These are phyloP conservation scores for Cryptosporidium viatorum DNA, from an alignment of 169 alveolate genomes.

Conservation along the genomic window DNA sequence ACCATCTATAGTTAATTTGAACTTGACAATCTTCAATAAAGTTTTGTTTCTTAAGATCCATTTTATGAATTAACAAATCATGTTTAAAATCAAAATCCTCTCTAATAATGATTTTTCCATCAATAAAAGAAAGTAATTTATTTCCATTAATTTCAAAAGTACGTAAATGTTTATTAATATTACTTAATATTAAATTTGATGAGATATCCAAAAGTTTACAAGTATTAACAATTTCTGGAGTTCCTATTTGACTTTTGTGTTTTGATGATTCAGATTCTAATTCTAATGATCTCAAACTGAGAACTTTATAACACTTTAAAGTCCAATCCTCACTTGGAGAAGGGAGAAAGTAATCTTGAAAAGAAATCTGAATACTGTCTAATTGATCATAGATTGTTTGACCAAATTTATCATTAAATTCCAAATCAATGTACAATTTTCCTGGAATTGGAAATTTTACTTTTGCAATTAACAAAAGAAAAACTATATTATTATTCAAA, in stretches of 20 bases:
- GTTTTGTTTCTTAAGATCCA: not conserved
- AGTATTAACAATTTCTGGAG: not conserved
- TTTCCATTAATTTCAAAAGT: constrained; percentile 3
- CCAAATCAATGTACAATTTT: constrained; percentile 2
- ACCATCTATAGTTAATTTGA: constrained; percentile 34
- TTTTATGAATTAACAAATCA: constrained; percentile 36
- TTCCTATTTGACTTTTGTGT: not conserved
- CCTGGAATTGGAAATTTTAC: constrained; percentile 45
- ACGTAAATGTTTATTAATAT: constrained; percentile 13
- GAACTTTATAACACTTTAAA: not conserved
- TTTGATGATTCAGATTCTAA: not conserved
- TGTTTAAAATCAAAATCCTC: constrained; percentile 68
- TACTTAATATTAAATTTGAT: not conserved
- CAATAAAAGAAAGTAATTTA: not conserved
- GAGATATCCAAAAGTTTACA: constrained; percentile 46
- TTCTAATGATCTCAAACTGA: not conserved
- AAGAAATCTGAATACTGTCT: constrained; percentile 2
- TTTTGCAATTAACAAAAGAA: constrained; percentile 27
- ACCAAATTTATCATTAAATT: constrained; percentile 43
- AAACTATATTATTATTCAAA: not conserved
- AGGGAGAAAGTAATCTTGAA: constrained; percentile 60
- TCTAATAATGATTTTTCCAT: not conserved
- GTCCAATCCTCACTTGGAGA: constrained; percentile 4
- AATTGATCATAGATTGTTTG: not conserved
- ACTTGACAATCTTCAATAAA: not conserved